Evolutionary conservation across 495 filamentous ascomycete genomes (phyloP).

Genomic region (Daldinia loculata): DNA sequence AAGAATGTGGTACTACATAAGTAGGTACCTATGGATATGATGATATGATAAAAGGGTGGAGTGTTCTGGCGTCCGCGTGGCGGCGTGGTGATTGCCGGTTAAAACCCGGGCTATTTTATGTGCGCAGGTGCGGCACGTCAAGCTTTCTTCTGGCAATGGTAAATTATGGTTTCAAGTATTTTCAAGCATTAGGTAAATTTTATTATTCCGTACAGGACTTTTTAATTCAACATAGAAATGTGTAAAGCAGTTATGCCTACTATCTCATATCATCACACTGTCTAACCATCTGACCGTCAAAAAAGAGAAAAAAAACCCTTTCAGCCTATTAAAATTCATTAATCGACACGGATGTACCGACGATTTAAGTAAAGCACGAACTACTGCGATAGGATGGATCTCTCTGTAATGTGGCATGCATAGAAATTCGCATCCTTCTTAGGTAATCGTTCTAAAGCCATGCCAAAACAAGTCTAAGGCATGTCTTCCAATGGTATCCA

Average conservation of each 20-base stretch:
- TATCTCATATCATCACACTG: not conserved
- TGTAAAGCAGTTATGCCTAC: not conserved
- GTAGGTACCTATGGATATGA: not conserved
- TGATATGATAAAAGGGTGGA: not conserved
- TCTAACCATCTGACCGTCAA: not conserved
- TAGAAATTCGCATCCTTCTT: conserved; percentile 5
- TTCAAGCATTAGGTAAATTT: not conserved
- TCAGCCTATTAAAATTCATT: not conserved
- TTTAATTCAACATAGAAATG: not conserved
- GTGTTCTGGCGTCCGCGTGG: not conserved
- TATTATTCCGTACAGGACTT: not conserved
- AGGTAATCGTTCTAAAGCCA: conserved; percentile 8
- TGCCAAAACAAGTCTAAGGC: not conserved
- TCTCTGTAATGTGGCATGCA: not conserved
- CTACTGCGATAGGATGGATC: conserved; percentile 8
- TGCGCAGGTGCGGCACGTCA: not conserved
- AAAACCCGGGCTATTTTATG: not conserved
- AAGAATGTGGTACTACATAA: not conserved
- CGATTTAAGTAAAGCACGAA: not conserved
- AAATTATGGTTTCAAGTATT: not conserved
- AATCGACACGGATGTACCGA: not conserved
- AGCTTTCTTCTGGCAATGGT: not conserved
- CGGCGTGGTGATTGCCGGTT: not conserved
- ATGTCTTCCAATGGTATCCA: not conserved
- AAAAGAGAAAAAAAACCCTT: not conserved